These are phyloP conservation scores for Truncatella angustata DNA, from an alignment of 2,329 filamentous ascomycete species.

Conservation along the genomic window DNA sequence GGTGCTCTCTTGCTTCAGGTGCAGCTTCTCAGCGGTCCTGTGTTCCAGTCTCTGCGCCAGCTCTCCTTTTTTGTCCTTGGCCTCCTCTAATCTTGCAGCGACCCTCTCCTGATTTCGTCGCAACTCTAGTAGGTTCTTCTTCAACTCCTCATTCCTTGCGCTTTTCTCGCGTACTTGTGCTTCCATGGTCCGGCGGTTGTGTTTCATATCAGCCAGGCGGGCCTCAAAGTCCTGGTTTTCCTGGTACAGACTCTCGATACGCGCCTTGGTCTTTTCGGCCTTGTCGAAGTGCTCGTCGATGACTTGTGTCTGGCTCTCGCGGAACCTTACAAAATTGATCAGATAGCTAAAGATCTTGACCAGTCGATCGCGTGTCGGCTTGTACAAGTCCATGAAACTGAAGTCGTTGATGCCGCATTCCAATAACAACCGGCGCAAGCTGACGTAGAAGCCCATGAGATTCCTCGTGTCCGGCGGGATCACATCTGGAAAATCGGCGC, in stretches of 20 bases:
- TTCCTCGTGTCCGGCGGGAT: slow-evolving; percentile 86
- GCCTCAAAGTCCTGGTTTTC: slow-evolving; percentile 87
- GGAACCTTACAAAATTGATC: slow-evolving; percentile 98
- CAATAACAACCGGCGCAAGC: slow-evolving; percentile 72
- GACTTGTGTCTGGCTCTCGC: slow-evolving; percentile 83
- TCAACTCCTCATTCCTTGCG: slow-evolving; percentile 81
- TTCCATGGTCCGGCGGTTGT: slow-evolving; percentile 78
- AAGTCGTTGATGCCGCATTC: slow-evolving; percentile 95
- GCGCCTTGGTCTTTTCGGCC: slow-evolving; percentile 77
- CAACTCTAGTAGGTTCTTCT: slow-evolving; percentile 76
- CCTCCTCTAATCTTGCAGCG: slow-evolving; percentile 76
- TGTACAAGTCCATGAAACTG: slow-evolving; percentile 86
- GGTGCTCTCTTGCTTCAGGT: slow-evolving; percentile 77
- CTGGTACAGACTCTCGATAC: slow-evolving; percentile 80
- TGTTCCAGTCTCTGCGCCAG: slow-evolving; percentile 72
- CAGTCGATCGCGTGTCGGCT: slow-evolving; percentile 84
- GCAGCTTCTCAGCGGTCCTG: slow-evolving; percentile 66
- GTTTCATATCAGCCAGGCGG: slow-evolving; percentile 76
- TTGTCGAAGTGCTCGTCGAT: slow-evolving; percentile 96
- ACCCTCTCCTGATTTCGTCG: slow-evolving; percentile 80
- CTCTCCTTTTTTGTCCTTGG: slow-evolving; percentile 75
- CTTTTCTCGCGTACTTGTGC: slow-evolving; percentile 80
- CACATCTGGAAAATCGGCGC: slow-evolving; percentile 80
- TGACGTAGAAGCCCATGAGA: slow-evolving; percentile 92
- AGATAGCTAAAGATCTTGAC: slow-evolving; percentile 96